Conservation (phyloP, 805 yeast genomes). For the Babjeviella inositovora region DNA sequence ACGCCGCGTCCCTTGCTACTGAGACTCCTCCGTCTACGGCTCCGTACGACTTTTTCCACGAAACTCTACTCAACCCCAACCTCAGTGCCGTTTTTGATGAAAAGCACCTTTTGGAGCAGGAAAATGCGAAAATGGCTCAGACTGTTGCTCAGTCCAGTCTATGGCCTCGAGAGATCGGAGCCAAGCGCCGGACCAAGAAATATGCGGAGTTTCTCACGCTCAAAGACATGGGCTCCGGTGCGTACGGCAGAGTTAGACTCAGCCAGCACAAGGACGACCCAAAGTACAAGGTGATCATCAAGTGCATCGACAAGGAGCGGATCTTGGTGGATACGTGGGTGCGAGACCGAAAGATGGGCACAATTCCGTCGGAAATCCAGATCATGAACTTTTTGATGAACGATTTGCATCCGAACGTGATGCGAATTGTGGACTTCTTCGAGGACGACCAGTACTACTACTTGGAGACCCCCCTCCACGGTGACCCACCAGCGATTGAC, state of each 20-base stretch:
- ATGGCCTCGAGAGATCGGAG: conserved; percentile 50
- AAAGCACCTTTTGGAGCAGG: too few relatives aligned
- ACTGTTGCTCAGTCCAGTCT: too few relatives aligned
- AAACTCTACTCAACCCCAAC: too few relatives aligned
- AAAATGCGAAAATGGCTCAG: too few relatives aligned
- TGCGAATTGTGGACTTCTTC: conserved; percentile 77
- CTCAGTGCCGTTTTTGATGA: too few relatives aligned
- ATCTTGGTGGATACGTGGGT: conserved; percentile 97
- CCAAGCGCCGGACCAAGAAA: conserved; percentile 51
- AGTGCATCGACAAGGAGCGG: conserved; percentile 82
- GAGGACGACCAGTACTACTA: conserved; percentile 86
- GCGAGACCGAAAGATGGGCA: conserved; percentile 78
- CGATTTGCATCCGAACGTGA: conserved; percentile 76
- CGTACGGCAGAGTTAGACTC: conserved; percentile 85
- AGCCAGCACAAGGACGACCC: conserved; percentile 54
- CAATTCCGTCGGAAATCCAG: conserved; percentile 93
- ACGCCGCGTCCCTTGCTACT: too few relatives aligned
- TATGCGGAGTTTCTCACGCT: conserved; percentile 55
- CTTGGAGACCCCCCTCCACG: conserved; percentile 84
- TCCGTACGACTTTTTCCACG: too few relatives aligned
- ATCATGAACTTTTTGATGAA: conserved; percentile 69
- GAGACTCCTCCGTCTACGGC: too few relatives aligned
- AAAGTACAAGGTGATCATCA: conserved; percentile 56
- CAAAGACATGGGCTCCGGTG: conserved; percentile 88
- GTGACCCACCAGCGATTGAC: conserved; percentile 81